Evolutionary conservation across 2,329 filamentous ascomycete genomes (phyloP).

Genomic region (Lachnellula willkommii): DNA sequence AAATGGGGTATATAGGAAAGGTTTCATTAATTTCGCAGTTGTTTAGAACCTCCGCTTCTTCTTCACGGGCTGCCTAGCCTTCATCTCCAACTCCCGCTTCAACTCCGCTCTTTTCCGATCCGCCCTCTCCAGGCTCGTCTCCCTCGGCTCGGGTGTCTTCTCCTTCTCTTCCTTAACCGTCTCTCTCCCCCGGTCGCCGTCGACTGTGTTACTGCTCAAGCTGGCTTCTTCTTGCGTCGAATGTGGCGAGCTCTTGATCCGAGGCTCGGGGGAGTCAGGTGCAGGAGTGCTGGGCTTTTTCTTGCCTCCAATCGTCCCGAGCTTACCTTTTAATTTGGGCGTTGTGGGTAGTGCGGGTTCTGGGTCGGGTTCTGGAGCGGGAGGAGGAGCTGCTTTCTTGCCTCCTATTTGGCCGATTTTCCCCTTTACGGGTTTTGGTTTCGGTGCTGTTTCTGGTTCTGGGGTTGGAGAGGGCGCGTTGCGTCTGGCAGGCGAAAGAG

Average conservation of each 20-base stretch:
- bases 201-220: conserved; percentile 1
- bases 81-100: conserved; percentile 30
- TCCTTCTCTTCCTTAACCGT: conserved; percentile 10
- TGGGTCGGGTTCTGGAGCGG: background rate
- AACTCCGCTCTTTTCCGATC: conserved; percentile 27
- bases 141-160: conserved; percentile 15
- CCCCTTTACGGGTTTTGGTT: conserved; percentile 4
- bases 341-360: background rate
- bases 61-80: conserved; percentile 28
- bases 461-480: conserved; percentile 1
- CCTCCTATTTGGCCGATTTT: conserved; percentile 11
- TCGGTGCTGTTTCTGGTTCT: conserved; percentile 7
- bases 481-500: background rate
- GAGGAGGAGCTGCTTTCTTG: conserved; percentile 1
- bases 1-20: background rate
- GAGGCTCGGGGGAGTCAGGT: background rate
- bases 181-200: conserved; percentile 12
- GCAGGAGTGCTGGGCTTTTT: conserved; percentile 1
- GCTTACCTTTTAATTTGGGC: conserved; percentile 17
- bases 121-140: conserved; percentile 30
- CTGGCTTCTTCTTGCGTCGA: background rate
- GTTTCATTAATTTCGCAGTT: background rate
- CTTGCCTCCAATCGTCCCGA: conserved; percentile 21
- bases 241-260: background rate
- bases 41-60: conserved; percentile 32